A percentile compares a stretch with the other conserved stretches of the same genome.
Conservation (phyloP, 371 early-diverging fungal genomes). For the Saksenaea vasiformis region DNA sequence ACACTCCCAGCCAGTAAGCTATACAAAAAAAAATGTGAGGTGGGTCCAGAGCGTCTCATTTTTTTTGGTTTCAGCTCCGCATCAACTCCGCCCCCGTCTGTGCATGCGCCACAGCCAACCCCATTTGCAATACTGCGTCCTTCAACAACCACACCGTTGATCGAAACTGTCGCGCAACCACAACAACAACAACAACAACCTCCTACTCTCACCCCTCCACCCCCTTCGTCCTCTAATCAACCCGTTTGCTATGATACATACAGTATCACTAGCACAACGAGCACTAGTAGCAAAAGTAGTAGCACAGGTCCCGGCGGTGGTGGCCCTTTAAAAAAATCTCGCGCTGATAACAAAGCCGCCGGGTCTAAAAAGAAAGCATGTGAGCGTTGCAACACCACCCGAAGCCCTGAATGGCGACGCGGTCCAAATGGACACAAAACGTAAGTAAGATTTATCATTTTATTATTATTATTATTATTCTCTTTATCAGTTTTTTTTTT, state of each 20-base stretch:
- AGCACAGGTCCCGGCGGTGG: neutral
- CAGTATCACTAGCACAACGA: neutral
- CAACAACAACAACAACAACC: neutral
- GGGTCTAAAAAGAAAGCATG: constrained; percentile 46
- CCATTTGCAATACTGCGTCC: neutral
- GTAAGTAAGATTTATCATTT: constrained; percentile 53
- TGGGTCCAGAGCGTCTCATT: neutral
- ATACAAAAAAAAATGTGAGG: neutral
- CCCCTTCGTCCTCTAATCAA: neutral
- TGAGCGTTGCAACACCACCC: constrained; percentile 67
- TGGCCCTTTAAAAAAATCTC: neutral
- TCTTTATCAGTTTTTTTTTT: constrained; percentile 1
- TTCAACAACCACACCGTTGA: neutral
- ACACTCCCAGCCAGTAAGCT: neutral
- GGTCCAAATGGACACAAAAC: constrained; percentile 81
- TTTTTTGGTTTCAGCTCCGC: neutral
- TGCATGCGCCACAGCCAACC: neutral
- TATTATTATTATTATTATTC: neutral
- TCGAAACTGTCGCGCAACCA: neutral
- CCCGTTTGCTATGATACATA: neutral
- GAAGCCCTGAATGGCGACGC: constrained; percentile 79
- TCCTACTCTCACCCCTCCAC: neutral
- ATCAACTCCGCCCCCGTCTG: constrained; percentile 1
- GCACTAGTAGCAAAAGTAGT: neutral
- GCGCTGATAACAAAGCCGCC: neutral